These are phyloP conservation scores for Aegle marmelos DNA, from an alignment of 345 rosid genomes.

Conservation along the genomic window DNA sequence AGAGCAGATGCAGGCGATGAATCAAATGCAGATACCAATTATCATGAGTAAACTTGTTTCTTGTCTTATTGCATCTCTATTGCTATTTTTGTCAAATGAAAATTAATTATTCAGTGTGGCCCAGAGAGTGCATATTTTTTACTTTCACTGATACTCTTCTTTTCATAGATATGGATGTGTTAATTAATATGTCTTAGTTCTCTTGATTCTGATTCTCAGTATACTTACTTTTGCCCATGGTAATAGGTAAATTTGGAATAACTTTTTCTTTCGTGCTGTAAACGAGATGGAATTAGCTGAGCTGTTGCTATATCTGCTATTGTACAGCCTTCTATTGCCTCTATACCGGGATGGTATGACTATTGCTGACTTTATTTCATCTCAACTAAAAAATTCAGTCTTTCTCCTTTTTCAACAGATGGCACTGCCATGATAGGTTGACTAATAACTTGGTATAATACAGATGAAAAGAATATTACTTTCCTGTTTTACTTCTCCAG, in stretches of 20 bases:
- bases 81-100: not conserved
- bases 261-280: constrained; percentile 5
- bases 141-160: not conserved
- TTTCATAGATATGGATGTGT: not conserved
- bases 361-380: not conserved
- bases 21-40: not conserved
- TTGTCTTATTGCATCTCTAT: constrained; percentile 1
- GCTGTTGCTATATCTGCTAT: constrained; percentile 8
- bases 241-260: not conserved
- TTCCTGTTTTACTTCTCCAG: too few species aligned
- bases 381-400: not conserved
- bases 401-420: not conserved
- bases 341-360: constrained; percentile 14
- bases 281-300: constrained; percentile 12
- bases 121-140: not conserved
- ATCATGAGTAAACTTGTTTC: constrained; percentile 17
- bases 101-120: not conserved
- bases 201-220: not conserved
- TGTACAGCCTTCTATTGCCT: constrained; percentile 9
- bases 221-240: not conserved
- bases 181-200: not conserved
- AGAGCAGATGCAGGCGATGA: constrained; percentile 7
- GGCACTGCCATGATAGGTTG: not conserved
- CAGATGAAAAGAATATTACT: too few species aligned
- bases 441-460: not conserved